Evolutionary conservation across 148 eudicot species (phyloP).

Genomic region (Vaccinium myrtillus): DNA sequence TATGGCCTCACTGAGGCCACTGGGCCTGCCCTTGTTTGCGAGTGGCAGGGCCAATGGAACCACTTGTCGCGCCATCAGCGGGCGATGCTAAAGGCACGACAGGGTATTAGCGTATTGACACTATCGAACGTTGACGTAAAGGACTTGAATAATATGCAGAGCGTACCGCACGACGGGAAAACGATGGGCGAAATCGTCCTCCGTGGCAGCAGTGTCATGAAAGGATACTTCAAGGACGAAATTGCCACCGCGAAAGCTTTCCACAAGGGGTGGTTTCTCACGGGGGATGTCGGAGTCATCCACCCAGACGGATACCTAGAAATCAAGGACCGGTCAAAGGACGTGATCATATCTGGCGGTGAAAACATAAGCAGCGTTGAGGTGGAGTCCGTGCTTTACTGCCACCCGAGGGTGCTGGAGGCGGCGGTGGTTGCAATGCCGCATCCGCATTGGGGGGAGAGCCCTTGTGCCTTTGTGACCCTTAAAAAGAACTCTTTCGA

Average conservation of each 20-base stretch:
- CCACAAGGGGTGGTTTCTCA: constrained; percentile 61
- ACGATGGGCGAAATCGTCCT: constrained; percentile 71
- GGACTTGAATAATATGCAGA: constrained; percentile 38
- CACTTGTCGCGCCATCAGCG: constrained; percentile 30
- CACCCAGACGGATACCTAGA: constrained; percentile 75
- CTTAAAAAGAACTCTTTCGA: constrained; percentile 18
- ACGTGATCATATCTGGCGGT: constrained; percentile 86
- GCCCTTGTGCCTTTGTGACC: constrained; percentile 76
- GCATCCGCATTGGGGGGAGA: constrained; percentile 80
- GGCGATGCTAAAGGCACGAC: constrained; percentile 62
- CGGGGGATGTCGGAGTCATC: constrained; percentile 84
- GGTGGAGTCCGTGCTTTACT: constrained; percentile 48
- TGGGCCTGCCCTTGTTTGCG: constrained; percentile 80
- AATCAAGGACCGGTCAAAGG: constrained; percentile 75
- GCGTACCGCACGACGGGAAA: constrained; percentile 62
- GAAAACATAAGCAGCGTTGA: constrained; percentile 91
- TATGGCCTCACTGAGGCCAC: constrained; percentile 92
- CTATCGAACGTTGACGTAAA: constrained; percentile 66
- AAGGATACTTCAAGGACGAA: constrained; percentile 67
- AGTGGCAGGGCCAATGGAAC: constrained; percentile 79
- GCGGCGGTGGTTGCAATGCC: constrained; percentile 88
- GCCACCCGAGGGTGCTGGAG: constrained; percentile 55
- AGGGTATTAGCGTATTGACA: constrained; percentile 63
- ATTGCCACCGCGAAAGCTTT: constrained; percentile 54
- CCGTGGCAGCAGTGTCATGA: constrained; percentile 84